Conservation (phyloP, 257 asterid genomes). For the Hygrophila difformis region DNA sequence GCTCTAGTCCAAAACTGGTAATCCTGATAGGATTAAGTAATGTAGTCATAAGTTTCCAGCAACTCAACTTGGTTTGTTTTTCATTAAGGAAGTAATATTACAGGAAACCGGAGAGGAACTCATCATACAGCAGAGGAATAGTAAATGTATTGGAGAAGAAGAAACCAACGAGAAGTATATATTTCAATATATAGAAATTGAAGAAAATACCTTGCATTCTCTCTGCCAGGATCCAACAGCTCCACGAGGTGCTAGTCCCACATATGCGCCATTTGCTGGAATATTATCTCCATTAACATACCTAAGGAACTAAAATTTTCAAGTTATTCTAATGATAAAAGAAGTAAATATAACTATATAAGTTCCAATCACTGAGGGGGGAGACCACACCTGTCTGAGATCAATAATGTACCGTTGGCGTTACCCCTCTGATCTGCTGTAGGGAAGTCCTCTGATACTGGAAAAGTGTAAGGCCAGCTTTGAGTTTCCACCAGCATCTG, state of each 20-base stretch:
- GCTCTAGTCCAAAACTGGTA: slow-evolving; percentile 81
- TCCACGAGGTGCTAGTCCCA: slow-evolving; percentile 83
- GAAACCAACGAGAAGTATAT: too few species aligned
- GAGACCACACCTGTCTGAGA: slow-evolving; percentile 58
- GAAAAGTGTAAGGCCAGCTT: slow-evolving; percentile 82
- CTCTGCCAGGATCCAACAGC: slow-evolving; percentile 71
- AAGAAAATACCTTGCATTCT: slow-evolving; percentile 59
- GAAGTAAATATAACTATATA: slow-evolving; percentile 4
- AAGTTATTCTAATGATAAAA: background rate
- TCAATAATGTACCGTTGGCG: slow-evolving; percentile 50
- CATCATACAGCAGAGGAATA: too few species aligned
- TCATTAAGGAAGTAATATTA: too few species aligned
- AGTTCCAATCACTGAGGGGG: background rate
- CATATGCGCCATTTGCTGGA: slow-evolving; percentile 58
- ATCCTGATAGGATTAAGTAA: slow-evolving; percentile 31
- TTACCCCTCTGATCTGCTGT: slow-evolving; percentile 53
- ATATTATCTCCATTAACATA: slow-evolving; percentile 34
- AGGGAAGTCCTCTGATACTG: slow-evolving; percentile 67
- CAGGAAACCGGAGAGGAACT: too few species aligned
- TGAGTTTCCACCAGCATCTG: slow-evolving; percentile 40
- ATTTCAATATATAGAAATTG: too few species aligned
- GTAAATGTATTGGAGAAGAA: too few species aligned
- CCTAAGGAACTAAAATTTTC: slow-evolving; percentile 18
- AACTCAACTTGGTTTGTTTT: too few species aligned
- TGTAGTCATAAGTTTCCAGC: background rate